Base-by-base conservation (phyloP, 2,329 filamentous ascomycete genomes). In the Fusarium denticulatum region DNA sequence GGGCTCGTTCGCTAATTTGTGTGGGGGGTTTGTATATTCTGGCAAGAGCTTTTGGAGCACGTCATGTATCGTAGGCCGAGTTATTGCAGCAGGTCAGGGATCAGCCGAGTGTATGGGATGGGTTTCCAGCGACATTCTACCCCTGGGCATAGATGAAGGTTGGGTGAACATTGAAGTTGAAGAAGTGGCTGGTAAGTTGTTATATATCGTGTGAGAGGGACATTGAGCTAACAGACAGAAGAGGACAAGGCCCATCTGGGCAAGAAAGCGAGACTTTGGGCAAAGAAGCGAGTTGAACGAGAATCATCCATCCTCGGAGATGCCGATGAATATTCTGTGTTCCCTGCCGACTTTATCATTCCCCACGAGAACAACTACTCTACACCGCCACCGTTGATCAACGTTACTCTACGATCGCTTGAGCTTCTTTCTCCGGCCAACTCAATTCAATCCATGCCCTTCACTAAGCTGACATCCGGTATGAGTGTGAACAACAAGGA, bases 1-100 rank as follows among this genome's bases (percentile, higher is more conserved):
- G 14, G 91, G 91, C 0, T 85, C 88, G 3, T 86, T 89, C 76
- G 89, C 90, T 7, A 91, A 90, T 70, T 81, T 93, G 2, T 90
- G 89, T 47, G 88, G 89, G 22, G 91, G 91, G 0, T 92, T 93
- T 71, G 85, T 91, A 7, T 92, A 92, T 76, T 81, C 80, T 9
- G 86, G 86, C 5, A 91, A 89, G 82, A 92, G 90, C 69, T 93
- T 92, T 79, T 93, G 91, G 91, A 92, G 90, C 80, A 91, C 88
- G 3, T 85, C 87, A 18, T 92, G 90, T 77, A 85, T 93, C 46
- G 87, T 92, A 15, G 91, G 90, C 7, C 87, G 90, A 34, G 89
- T 93, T 7, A 82, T 93, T 39, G 90, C 90, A 36, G 90, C 90
- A 34, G 88, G 89, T 13, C 86, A 86, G 60, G 90, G 89, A 6